Conservation (phyloP, 768 basidiomycete genomes). For the Candolleomyces aberdarensis region DNA sequence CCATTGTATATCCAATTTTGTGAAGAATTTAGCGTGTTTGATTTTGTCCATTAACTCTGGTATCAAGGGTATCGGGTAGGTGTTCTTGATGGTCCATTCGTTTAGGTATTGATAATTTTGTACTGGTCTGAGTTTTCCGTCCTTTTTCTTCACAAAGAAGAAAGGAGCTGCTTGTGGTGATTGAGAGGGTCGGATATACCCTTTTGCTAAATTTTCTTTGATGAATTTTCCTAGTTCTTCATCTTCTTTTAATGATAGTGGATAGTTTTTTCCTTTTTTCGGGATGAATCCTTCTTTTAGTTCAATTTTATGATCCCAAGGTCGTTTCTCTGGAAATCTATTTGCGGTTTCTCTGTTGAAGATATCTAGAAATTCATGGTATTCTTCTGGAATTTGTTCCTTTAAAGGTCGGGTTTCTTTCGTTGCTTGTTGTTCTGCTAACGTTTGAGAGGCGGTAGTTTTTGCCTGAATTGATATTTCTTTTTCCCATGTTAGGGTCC, state of each 20-base stretch:
- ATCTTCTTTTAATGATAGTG: constrained; percentile 24
- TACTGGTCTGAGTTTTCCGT: constrained; percentile 17
- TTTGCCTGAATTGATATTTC: constrained; percentile 7
- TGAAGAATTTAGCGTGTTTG: no score
- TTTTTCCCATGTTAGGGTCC: constrained; percentile 1
- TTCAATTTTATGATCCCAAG: constrained; percentile 15
- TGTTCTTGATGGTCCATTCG: constrained; percentile 25
- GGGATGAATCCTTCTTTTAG: constrained; percentile 13
- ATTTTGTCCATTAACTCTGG: no score
- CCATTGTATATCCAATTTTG: no score
- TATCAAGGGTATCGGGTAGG: constrained; percentile 25
- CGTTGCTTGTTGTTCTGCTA: constrained; percentile 3
- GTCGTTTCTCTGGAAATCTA: constrained; percentile 6
- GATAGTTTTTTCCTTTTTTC: constrained; percentile 13
- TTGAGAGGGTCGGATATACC: constrained; percentile 18
- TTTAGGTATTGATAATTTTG: constrained; percentile 31
- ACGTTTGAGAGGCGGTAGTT: not conserved
- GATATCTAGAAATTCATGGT: constrained; percentile 4
- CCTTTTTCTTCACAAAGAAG: constrained; percentile 19
- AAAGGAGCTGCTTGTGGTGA: constrained; percentile 17
- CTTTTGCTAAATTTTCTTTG: constrained; percentile 19
- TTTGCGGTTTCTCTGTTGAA: constrained; percentile 18
- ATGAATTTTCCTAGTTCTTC: constrained; percentile 20
- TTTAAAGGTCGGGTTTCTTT: not conserved
- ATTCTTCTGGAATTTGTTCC: not conserved